Conservation (phyloP, 2,329 filamentous ascomycete genomes). For the Diatrype stigma region DNA sequence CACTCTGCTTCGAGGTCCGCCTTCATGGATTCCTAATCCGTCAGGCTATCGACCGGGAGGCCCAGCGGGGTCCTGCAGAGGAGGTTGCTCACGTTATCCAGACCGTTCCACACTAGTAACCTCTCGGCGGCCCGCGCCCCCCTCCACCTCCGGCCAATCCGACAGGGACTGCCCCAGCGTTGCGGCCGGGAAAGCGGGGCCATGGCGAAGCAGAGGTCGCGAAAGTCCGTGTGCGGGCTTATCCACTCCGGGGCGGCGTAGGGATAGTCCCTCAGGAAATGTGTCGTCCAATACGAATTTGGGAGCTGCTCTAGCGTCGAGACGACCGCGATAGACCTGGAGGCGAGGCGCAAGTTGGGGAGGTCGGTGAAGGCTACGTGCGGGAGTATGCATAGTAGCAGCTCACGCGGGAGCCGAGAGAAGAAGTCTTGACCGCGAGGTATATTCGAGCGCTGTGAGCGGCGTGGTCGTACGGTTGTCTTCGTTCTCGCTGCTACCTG, state of each 20-base stretch:
- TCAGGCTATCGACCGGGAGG: neutral
- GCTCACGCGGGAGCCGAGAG: neutral
- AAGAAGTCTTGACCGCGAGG: neutral
- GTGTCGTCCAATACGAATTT: neutral
- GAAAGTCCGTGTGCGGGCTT: neutral
- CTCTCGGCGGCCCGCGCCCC: neutral
- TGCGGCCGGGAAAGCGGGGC: neutral
- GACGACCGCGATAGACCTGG: neutral
- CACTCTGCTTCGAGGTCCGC: neutral
- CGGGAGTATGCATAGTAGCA: neutral
- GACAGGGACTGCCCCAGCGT: no score
- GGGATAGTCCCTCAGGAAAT: neutral
- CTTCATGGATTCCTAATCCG: neutral
- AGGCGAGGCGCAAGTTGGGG: neutral
- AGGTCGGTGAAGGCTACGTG: neutral
- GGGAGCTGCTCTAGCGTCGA: neutral
- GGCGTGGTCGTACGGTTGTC: no score
- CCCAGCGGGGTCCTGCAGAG: neutral
- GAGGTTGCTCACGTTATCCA: neutral
- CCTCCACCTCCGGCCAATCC: no score
- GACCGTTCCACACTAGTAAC: neutral
- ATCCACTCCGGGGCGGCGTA: neutral
- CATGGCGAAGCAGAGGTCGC: neutral
- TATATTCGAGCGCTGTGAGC: no score
- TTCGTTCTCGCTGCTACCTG: no score